These are phyloP conservation scores for Thielaviopsis punctulata DNA, from an alignment of 2,329 filamentous ascomycete genomes.

Conservation along the genomic window DNA sequence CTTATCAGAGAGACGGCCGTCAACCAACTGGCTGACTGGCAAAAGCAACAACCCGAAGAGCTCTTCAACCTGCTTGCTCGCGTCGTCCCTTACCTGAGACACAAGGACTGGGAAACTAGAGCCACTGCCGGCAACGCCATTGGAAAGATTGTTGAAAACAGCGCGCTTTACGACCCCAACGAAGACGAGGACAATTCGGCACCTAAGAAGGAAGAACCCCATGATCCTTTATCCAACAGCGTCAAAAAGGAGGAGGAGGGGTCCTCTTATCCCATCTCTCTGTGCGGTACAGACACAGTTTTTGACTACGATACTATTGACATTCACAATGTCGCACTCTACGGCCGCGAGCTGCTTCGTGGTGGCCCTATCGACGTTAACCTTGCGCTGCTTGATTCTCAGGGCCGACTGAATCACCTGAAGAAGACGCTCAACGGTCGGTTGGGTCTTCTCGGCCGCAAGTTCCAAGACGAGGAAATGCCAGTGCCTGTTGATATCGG, in stretches of 20 bases:
- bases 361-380: constrained; percentile 77
- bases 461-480: constrained; percentile 69
- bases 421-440: constrained; percentile 75
- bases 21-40: constrained; percentile 90
- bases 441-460: constrained; percentile 69
- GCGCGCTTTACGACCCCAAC: constrained; percentile 77
- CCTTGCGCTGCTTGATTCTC: constrained; percentile 64
- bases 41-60: constrained; percentile 95
- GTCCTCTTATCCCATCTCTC: neutral
- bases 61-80: constrained; percentile 86
- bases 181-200: constrained; percentile 35
- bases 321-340: constrained; percentile 60
- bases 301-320: constrained; percentile 53
- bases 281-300: constrained; percentile 18
- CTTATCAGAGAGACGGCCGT: constrained; percentile 94
- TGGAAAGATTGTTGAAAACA: constrained; percentile 83
- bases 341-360: constrained; percentile 69
- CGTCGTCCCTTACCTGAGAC: constrained; percentile 86
- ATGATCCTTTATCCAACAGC: constrained; percentile 20
- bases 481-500: constrained; percentile 27
- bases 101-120: constrained; percentile 93
- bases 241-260: constrained; percentile 46
- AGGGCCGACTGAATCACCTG: constrained; percentile 64
- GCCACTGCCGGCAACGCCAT: constrained; percentile 87
- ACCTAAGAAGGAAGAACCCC: constrained; percentile 17